Evolutionary conservation across 2,329 filamentous ascomycete species (phyloP).

Genomic region (Penicillium nordicum): DNA sequence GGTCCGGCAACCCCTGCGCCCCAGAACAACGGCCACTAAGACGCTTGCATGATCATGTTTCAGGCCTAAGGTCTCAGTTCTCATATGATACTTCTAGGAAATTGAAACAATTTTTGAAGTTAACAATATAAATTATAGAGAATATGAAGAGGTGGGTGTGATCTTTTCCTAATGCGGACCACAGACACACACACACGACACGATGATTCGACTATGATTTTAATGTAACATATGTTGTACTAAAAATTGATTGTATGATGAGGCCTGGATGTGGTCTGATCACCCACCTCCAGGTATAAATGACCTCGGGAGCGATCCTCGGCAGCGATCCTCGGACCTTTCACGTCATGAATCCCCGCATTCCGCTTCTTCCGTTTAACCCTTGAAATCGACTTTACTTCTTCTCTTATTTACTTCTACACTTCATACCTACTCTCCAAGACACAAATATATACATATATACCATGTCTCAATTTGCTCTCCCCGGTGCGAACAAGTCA

Average conservation of each 20-base stretch:
- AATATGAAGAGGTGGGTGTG: neutral
- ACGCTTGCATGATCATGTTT: neutral
- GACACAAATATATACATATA: neutral
- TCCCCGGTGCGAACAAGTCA: constrained; percentile 16
- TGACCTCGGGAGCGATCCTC: neutral
- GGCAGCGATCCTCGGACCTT: neutral
- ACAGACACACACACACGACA: neutral
- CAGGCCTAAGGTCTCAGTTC: too few relatives aligned
- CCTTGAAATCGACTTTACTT: neutral
- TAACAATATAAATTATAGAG: neutral
- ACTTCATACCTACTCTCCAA: neutral
- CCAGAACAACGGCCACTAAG: constrained; percentile 43
- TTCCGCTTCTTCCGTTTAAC: neutral
- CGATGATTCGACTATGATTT: neutral
- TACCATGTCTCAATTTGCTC: constrained; percentile 21
- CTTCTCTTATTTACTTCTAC: neutral
- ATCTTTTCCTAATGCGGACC: neutral
- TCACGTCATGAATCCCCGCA: constrained; percentile 5
- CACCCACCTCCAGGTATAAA: neutral
- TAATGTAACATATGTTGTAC: neutral
- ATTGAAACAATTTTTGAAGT: neutral
- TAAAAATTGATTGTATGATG: neutral
- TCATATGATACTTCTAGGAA: neutral
- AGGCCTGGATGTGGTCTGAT: neutral
- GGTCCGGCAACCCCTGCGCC: constrained; percentile 55